Evolutionary conservation across 176 grass and related monocot genomes (phyloP).

Genomic region (Themeda triandra): DNA sequence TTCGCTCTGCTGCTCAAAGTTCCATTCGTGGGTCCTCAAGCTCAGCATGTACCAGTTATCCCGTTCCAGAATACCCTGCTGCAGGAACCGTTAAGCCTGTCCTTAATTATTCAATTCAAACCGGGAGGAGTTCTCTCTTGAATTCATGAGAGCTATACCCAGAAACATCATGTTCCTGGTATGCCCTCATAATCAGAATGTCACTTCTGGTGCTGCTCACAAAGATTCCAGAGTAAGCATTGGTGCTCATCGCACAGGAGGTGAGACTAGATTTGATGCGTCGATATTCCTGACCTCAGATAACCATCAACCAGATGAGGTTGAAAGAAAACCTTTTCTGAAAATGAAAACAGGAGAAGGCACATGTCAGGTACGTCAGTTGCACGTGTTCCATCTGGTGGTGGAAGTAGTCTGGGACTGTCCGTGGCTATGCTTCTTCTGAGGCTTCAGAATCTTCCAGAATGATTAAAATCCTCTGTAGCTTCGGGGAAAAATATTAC

Average conservation of each 20-base stretch:
- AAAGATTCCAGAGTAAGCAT: conserved; percentile 57
- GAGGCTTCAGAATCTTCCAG: conserved; percentile 61
- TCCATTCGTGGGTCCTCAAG: conserved; percentile 35
- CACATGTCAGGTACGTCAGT: conserved; percentile 56
- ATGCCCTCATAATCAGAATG: conserved; percentile 47
- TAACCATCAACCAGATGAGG: conserved; percentile 27
- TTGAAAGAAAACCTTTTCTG: conserved; percentile 45
- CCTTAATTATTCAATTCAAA: conserved; percentile 97
- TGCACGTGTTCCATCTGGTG: conserved; percentile 42
- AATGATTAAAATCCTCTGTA: conserved; percentile 88
- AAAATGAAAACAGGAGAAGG: conserved; percentile 53
- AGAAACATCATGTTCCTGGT: conserved; percentile 53
- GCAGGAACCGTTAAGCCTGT: conserved; percentile 52
- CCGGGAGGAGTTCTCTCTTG: conserved; percentile 94
- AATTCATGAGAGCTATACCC: conserved; percentile 82
- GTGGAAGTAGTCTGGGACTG: conserved; percentile 46
- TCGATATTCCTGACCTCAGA: conserved; percentile 44
- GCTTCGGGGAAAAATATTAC: conserved; percentile 97
- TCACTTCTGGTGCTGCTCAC: conserved; percentile 22
- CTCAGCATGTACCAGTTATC: conserved; percentile 29
- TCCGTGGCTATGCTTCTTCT: conserved; percentile 62
- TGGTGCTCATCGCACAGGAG: conserved; percentile 26
- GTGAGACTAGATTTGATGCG: conserved; percentile 52
- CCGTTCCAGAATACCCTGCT: conserved; percentile 31
- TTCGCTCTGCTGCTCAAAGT: conserved; percentile 30